Evolutionary conservation across 2,329 filamentous ascomycete genomes (phyloP).

Genomic region (Arachnopeziza araneosa): DNA sequence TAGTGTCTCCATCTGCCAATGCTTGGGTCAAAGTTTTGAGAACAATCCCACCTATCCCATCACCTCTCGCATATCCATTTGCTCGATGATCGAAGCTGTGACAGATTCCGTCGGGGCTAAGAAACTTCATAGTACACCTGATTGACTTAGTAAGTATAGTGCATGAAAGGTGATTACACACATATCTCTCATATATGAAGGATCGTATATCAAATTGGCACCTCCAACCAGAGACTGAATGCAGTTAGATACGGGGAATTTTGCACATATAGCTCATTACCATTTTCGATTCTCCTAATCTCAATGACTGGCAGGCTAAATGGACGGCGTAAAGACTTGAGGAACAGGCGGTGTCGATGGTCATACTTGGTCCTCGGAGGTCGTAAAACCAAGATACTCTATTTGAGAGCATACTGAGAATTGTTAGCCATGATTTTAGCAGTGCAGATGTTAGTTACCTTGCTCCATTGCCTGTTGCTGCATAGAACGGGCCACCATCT

Average conservation of each 20-base stretch:
- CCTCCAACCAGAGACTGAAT: slow-evolving; percentile 30
- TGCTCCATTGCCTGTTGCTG: neutral
- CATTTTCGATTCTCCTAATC: slow-evolving; percentile 38
- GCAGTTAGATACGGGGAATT: neutral
- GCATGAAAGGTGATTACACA: neutral
- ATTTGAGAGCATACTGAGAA: slow-evolving; percentile 19
- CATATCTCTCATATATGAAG: neutral
- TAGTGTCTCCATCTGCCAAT: slow-evolving; percentile 50
- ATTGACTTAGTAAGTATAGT: neutral
- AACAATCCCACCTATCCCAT: slow-evolving; percentile 52
- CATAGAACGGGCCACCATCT: neutral
- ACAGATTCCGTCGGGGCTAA: slow-evolving; percentile 28
- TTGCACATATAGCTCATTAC: slow-evolving; percentile 14
- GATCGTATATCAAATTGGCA: slow-evolving; percentile 28
- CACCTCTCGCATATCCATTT: slow-evolving; percentile 58
- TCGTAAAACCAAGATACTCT: slow-evolving; percentile 36
- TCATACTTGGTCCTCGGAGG: slow-evolving; percentile 35
- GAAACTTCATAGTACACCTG: neutral
- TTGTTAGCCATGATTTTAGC: neutral
- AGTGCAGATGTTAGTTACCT: neutral
- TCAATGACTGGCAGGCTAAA: slow-evolving; percentile 40
- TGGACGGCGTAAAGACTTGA: slow-evolving; percentile 38
- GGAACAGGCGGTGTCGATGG: slow-evolving; percentile 42
- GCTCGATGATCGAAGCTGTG: slow-evolving; percentile 53
- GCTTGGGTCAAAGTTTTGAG: slow-evolving; percentile 55